These are phyloP conservation scores for Coemansia sp. DNA, from an alignment of 371 early-diverging fungal genomes.

Conservation along the genomic window DNA sequence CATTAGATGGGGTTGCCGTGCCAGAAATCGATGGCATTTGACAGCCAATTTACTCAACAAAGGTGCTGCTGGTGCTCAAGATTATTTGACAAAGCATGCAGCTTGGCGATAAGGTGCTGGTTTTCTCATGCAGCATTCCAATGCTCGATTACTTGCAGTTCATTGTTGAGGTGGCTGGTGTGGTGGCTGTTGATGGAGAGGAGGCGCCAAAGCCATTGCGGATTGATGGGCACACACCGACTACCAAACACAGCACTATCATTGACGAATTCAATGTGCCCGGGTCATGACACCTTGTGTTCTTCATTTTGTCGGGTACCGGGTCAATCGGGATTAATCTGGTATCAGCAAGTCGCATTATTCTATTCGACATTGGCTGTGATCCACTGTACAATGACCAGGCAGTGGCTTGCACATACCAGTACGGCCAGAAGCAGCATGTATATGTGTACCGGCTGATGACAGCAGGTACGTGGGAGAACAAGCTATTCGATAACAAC, in stretches of 20 bases:
- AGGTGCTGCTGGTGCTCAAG: slow-evolving; percentile 55
- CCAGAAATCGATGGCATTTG: slow-evolving; percentile 2
- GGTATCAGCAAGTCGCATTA: slow-evolving; percentile 82
- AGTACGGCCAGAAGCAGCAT: slow-evolving; percentile 71
- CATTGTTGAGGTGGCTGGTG: slow-evolving; percentile 10
- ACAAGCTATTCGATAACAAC: slow-evolving; percentile 56
- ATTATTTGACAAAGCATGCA: slow-evolving; percentile 54
- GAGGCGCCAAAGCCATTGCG: slow-evolving; percentile 15
- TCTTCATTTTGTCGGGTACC: slow-evolving; percentile 51
- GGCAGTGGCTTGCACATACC: slow-evolving; percentile 80
- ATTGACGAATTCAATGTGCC: slow-evolving; percentile 77
- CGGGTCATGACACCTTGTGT: slow-evolving; percentile 61
- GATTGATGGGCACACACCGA: slow-evolving; percentile 59
- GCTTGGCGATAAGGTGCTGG: slow-evolving; percentile 65
- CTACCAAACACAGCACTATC: slow-evolving; percentile 62
- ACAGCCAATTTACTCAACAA: slow-evolving; percentile 47
- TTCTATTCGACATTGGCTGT: slow-evolving; percentile 93
- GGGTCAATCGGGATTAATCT: slow-evolving; percentile 91
- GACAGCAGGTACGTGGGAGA: slow-evolving; percentile 61
- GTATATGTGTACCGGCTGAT: slow-evolving; percentile 80
- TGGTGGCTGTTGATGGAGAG: not conserved
- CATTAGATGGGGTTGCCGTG: not conserved
- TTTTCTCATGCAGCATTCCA: slow-evolving; percentile 73
- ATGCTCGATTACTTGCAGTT: slow-evolving; percentile 64
- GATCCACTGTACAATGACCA: slow-evolving; percentile 95